Conservation (phyloP, 2,329 filamentous ascomycete species). For the Aureobasidium sp. region DNA sequence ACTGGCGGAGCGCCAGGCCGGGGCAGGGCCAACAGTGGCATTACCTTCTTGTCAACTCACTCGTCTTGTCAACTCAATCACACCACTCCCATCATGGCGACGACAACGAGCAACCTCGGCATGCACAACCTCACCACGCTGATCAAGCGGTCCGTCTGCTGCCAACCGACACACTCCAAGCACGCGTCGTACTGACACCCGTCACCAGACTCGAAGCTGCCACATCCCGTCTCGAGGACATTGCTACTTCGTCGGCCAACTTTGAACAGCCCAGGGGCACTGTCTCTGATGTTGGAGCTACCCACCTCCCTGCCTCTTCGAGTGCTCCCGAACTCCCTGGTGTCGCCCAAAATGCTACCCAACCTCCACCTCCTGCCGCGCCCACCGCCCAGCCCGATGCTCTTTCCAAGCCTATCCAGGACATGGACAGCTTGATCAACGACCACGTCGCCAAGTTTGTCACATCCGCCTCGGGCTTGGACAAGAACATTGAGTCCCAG, state of each 20-base stretch:
- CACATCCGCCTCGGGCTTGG: conserved; percentile 67
- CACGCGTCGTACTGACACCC: conserved; percentile 37
- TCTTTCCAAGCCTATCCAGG: conserved; percentile 70
- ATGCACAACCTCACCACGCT: conserved; percentile 97
- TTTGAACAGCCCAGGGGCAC: conserved; percentile 38
- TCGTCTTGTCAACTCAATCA: neutral
- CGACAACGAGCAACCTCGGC: conserved; percentile 35
- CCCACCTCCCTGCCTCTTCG: conserved; percentile 24
- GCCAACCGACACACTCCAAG: neutral
- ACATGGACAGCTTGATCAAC: conserved; percentile 74
- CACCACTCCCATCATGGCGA: conserved; percentile 14
- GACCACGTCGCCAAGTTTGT: conserved; percentile 70
- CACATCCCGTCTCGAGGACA: conserved; percentile 91
- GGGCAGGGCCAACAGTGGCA: neutral
- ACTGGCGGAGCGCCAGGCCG: neutral
- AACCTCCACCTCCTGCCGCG: conserved; percentile 25
- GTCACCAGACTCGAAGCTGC: conserved; percentile 82
- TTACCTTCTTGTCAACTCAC: neutral
- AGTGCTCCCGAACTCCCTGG: conserved; percentile 24
- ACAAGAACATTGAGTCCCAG: conserved; percentile 42
- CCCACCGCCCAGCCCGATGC: conserved; percentile 35
- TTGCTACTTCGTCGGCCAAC: conserved; percentile 63
- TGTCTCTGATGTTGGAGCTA: conserved; percentile 22
- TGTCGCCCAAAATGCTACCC: conserved; percentile 19
- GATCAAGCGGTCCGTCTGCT: conserved; percentile 77